Evolutionary conservation across 163 green algal genomes (phyloP).

Genomic region (Scenedesmus sp.): DNA sequence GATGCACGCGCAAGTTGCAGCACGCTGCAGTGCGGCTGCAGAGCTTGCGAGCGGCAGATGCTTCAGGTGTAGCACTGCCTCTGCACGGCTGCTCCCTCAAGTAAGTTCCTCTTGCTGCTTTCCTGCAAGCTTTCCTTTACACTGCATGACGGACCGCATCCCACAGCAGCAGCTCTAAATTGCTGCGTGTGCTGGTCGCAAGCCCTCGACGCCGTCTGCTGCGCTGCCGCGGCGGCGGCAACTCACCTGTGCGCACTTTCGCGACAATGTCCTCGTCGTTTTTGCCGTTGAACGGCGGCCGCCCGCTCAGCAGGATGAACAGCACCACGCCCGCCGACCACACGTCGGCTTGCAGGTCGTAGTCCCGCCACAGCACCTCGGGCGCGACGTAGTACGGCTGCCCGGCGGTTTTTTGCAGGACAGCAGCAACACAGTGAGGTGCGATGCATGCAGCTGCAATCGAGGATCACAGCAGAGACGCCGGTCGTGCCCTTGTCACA

Average conservation of each 20-base stretch:
- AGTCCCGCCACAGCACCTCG: slow-evolving; percentile 72
- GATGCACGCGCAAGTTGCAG: neutral
- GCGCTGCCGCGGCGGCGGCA: neutral
- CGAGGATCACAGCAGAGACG: neutral
- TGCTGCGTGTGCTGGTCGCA: neutral
- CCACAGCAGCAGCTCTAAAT: no score
- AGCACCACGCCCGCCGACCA: slow-evolving; percentile 84
- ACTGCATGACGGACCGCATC: no score
- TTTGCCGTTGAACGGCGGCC: slow-evolving; percentile 97
- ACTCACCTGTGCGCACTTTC: slow-evolving; percentile 45
- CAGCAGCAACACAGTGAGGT: neutral
- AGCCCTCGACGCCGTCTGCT: neutral
- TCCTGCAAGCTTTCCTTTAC: neutral
- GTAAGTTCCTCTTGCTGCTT: neutral
- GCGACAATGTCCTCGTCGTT: slow-evolving; percentile 97
- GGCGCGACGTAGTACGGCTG: slow-evolving; percentile 72
- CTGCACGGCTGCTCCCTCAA: neutral
- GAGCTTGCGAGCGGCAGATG: no score
- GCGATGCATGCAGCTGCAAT: neutral
- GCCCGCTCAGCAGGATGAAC: slow-evolving; percentile 96
- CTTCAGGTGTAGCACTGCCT: neutral
- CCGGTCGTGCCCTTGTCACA: slow-evolving; percentile 25
- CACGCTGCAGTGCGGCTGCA: neutral
- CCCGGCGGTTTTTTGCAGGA: no score
- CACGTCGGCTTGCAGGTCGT: slow-evolving; percentile 37